phyloP scores from a whole-genome alignment of 371 early-diverging fungal species.

The Chytridium lagenaria region DNA sequence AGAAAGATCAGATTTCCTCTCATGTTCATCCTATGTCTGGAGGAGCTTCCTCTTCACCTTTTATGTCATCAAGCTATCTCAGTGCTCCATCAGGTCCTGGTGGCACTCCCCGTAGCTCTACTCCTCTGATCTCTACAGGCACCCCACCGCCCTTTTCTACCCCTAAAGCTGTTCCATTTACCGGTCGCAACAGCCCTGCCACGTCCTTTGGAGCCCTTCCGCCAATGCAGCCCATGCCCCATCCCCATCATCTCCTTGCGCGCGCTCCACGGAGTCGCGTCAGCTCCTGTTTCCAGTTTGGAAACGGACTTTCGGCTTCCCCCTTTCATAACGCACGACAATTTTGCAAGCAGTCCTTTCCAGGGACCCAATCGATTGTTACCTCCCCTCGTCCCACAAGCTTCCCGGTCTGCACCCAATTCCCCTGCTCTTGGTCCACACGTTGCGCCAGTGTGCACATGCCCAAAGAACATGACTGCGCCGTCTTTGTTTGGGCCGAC shows the following conservation, averaged over 20 bases:
- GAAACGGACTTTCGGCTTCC: neutral
- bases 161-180: neutral
- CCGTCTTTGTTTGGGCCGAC: neutral
- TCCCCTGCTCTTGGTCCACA: neutral
- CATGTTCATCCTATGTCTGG: too few relatives aligned
- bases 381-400: neutral
- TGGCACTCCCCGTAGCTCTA: neutral
- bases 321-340: neutral
- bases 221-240: neutral
- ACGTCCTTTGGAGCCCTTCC: neutral
- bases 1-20: too few relatives aligned
- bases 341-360: too few relatives aligned
- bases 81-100: too few relatives aligned
- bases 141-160: neutral
- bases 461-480: neutral
- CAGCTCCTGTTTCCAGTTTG: constrained; percentile 2
- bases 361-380: too few relatives aligned
- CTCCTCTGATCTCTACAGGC: neutral
- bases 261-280: neutral
- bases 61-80: too few relatives aligned
- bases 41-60: too few relatives aligned
- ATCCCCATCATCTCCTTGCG: neutral
- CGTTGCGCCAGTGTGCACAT: neutral
- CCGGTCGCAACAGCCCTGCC: neutral
- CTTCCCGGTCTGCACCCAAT: neutral